Evolutionary conservation across 139 green algal species (phyloP).

Genomic region (Chlorella sorokiniana): DNA sequence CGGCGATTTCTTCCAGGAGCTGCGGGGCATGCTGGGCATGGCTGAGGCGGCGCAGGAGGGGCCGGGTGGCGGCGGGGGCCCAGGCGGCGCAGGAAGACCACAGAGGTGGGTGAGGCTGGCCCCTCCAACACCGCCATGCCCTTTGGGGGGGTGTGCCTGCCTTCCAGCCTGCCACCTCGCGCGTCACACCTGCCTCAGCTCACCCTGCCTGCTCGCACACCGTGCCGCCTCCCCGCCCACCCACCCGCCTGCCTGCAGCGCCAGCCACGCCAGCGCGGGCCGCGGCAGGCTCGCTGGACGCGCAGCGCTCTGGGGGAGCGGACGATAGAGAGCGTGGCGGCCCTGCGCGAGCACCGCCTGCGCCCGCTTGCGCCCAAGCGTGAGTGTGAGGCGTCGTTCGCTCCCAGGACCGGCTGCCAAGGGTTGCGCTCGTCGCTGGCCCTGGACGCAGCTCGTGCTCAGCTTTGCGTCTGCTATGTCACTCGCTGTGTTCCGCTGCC

Average conservation of each 20-base stretch:
- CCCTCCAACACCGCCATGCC: background rate
- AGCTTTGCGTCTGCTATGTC: background rate
- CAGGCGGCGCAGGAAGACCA: background rate
- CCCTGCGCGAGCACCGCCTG: constrained; percentile 14
- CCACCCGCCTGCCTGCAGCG: background rate
- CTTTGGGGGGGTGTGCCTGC: background rate
- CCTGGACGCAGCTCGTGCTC: background rate
- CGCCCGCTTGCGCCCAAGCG: constrained; percentile 27
- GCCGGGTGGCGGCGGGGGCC: background rate
- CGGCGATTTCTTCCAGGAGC: constrained; percentile 44
- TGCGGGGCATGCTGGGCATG: constrained; percentile 30
- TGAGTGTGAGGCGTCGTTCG: background rate
- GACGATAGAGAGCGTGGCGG: background rate
- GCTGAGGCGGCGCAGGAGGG: background rate
- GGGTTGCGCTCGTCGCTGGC: background rate
- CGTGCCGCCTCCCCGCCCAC: background rate
- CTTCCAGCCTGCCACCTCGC: background rate
- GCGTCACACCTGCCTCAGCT: background rate
- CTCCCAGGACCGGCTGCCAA: background rate
- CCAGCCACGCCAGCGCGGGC: background rate
- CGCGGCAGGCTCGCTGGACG: background rate
- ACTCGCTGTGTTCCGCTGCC: background rate
- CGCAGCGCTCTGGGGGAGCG: background rate
- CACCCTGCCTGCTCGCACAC: background rate
- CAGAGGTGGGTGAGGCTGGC: background rate